Base-by-base conservation (phyloP, 768 basidiomycete species). In the Leccinum pellstonianum region DNA sequence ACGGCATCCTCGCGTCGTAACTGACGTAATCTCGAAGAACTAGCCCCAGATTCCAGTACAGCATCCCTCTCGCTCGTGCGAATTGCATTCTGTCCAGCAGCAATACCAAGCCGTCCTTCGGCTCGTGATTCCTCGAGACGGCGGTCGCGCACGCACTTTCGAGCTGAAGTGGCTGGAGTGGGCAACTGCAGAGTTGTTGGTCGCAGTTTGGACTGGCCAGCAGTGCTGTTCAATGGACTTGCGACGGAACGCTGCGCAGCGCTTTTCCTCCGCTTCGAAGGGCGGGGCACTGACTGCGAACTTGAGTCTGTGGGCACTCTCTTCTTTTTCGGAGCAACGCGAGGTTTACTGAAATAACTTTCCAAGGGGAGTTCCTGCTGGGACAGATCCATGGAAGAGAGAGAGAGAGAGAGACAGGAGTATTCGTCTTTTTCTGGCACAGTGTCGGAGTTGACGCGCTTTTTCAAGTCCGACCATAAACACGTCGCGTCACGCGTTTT, bases 361-460 rank as follows among this genome's bases (percentile, higher is more conserved):
- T 74, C 75, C 5, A 73, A 23, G 0, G 73, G 73, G 21, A 73
- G 74, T 55, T 73, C 73, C 46, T 75, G 67, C 37, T 71, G 70
- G 14, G 74, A 74, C 21, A 73, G 56, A 35, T 73, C 70, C 73
- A 73, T 71, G 57, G 35, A 51, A 31, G 19, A 17, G 9, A 12
- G 5, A 12, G 5, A 12, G 3, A 11, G 12, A 48, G 14, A 41
- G 17, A 19, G 25, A 33, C 17, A 31, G 41, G 38, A n/a, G 48
- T 29, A 8, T 23, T 25, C 10, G 52, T 43, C 31, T 12, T 25
- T 19, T 25, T 12, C n/a, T 31, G 14, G 31, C 41, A 9, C 41
- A 6, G 14, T 19, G 51, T 68, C 77, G 76, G 77, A 79, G 76
- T 70, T 73, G 70, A 70, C 78, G 73, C 77, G 77, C 67, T 77